Evolutionary conservation across 495 filamentous ascomycete genomes (phyloP).

Genomic region (Podospora comata): DNA sequence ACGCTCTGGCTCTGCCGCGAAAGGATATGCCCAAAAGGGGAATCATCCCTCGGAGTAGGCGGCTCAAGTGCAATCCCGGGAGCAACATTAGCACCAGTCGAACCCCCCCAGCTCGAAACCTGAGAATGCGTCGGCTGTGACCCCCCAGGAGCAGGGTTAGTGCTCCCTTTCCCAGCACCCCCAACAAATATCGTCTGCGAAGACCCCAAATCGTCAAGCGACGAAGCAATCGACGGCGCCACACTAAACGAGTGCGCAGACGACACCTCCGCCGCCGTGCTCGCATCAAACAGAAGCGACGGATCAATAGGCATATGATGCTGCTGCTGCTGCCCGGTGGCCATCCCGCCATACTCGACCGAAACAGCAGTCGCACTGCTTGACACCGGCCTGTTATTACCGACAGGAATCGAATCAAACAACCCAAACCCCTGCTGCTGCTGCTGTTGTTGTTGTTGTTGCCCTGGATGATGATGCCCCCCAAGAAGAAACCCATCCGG

Average conservation of each 20-base stretch:
- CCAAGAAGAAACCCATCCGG: neutral
- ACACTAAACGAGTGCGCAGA: constrained; percentile 26
- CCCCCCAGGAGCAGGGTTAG: no score
- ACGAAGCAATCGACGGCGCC: constrained; percentile 26
- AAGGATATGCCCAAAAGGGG: neutral
- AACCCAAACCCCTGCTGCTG: neutral
- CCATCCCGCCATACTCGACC: constrained; percentile 8
- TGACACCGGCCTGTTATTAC: constrained; percentile 6
- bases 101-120: neutral
- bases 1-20: neutral
- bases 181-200: constrained; percentile 23
- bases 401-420: neutral
- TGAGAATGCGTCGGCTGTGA: neutral
- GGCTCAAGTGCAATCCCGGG: constrained; percentile 18
- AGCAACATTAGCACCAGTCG: neutral
- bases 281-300: constrained; percentile 24
- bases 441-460: neutral
- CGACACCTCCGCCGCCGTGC: constrained; percentile 18
- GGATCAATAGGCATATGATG: constrained; percentile 31
- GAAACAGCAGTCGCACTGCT: neutral
- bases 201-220: constrained; percentile 24
- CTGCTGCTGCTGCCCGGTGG: neutral
- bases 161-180: constrained; percentile 1
- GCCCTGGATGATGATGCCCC: neutral
- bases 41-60: constrained; percentile 18